Evolutionary conservation across 306 rosid species (phyloP).

Genomic region (Begonia peltatifolia): DNA sequence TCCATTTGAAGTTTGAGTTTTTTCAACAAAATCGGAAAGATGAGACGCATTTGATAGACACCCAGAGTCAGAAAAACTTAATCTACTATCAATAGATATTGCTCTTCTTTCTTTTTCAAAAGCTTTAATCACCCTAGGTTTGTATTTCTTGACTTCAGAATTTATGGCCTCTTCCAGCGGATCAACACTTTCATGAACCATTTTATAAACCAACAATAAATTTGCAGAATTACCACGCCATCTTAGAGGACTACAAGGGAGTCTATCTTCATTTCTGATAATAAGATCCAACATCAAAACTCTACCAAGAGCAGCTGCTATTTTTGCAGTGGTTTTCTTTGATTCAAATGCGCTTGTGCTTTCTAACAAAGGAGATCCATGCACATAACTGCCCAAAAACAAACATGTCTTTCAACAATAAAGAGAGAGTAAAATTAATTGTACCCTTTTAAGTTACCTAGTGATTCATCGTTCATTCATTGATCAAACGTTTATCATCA

Average conservation of each 20-base stretch:
- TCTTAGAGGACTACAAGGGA: conserved; percentile 80
- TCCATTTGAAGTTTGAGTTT: conserved; percentile 34
- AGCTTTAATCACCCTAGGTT: conserved; percentile 43
- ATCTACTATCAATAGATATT: conserved; percentile 55
- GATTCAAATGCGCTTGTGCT: conserved; percentile 59
- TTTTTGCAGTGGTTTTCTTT: conserved; percentile 47
- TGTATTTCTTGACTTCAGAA: conserved; percentile 46
- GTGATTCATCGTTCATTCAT: no score
- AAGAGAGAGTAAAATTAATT: no score
- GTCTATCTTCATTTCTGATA: conserved; percentile 94
- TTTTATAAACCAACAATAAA: conserved; percentile 63
- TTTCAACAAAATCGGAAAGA: conserved; percentile 46
- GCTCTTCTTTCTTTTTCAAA: conserved; percentile 78
- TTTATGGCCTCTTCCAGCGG: conserved; percentile 43
- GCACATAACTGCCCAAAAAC: conserved; percentile 61
- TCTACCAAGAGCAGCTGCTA: conserved; percentile 74
- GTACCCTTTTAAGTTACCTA: no score
- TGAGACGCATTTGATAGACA: conserved; percentile 48
- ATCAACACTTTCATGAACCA: conserved; percentile 30
- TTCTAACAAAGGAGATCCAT: conserved; percentile 88
- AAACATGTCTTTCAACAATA: not conserved
- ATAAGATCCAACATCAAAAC: conserved; percentile 83
- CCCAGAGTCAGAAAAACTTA: conserved; percentile 28
- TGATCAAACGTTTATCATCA: no score
- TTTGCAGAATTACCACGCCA: conserved; percentile 97